Evolutionary conservation across 768 basidiomycete species (phyloP), one percentile per base, ranked within the genome.

Genomic region (Leccinum uliginosum): DNA sequence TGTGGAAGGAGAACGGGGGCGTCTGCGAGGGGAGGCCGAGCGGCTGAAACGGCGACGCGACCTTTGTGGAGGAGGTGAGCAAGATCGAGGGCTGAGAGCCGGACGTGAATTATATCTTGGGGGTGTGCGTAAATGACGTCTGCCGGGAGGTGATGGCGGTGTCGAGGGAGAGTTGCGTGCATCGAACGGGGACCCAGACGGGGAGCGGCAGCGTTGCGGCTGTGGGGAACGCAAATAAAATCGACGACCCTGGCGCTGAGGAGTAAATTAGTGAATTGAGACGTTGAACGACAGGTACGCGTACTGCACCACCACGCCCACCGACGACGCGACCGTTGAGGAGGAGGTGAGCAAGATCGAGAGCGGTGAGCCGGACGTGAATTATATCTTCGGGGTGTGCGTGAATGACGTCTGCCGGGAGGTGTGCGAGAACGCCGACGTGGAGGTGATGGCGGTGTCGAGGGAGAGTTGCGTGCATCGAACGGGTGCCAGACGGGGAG

Each of bases 281-380:
- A 0, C 11, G 38, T 17, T 35, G 35, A 56, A 32, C 17, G 23
- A 48, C 9, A 54, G 21, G 47, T 56, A 51, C 38, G 58, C 68
- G 34, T 60, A 67, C 34, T 34, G 81, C 84, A 51, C 86, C 82
- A 23, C 86, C 85, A 63, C 88, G 75, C 10, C 69, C 74, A 53
- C 87, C n/a, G n/a, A n/a, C n/a, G n/a, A n/a, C n/a, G n/a, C n/a
- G n/a, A n/a, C n/a, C n/a, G n/a, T n/a, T n/a, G n/a, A n/a, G n/a
- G n/a, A n/a, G n/a, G n/a, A n/a, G 61, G n/a, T n/a, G n/a, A n/a
- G n/a, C n/a, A n/a, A n/a, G n/a, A n/a, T n/a, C n/a, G n/a, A n/a
- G n/a, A n/a, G n/a, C n/a, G n/a, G n/a, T n/a, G n/a, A n/a, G n/a
- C n/a, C n/a, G n/a, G n/a, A n/a, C n/a, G n/a, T n/a, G n/a, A n/a